Evolutionary conservation across 306 rosid species (phyloP), one percentile per base, ranked within the genome.

Genomic region (Sophora flavescens): DNA sequence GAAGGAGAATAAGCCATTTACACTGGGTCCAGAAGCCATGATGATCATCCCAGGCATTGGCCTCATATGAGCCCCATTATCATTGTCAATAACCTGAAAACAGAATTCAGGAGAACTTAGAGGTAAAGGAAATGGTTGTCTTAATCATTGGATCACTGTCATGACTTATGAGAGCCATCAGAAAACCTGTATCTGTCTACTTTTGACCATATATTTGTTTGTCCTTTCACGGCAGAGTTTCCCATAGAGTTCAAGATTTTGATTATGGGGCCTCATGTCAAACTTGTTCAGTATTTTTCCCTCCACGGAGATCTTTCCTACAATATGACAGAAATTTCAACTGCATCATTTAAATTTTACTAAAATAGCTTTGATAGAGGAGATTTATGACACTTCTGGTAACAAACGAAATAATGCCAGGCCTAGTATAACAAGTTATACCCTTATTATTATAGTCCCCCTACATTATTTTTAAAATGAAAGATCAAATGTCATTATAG

Each of bases 171-270:
- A 53, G 67, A 77, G 71, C 77, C 69, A 75, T 66, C 33, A 66
- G 60, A 81, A 75, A 63, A 93, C 98, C 98, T 90, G 93, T 75
- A 88, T 93, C 89, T 88, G 93, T 90, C 98, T 91, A 60, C 14
- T 84, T 84, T 87, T 91, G 72, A 85, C 90, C 89, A 78, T 88
- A 75, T 83, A 86, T 72, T 88, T 88, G 63, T 78, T 71, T 63
- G 94, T 91, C 70, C 98, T 88, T 84, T 93, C 94, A 51, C 98
- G 94, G 77, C 93, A 91, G 53, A 91, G 87, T 81, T 93, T 90
- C 80, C 93, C 96, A 68, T 93, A 91, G 68, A 82, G 77, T 70
- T 93, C 98, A 63, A 93, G 78, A 81, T 70, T 90, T 83, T 87
- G 89, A 84, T 74, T 80, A 73, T 87, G 87, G 17, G 96, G 97